Conservation (phyloP, 2,329 filamentous ascomycete species). For the Phaeosphaeriaceae sp. region DNA sequence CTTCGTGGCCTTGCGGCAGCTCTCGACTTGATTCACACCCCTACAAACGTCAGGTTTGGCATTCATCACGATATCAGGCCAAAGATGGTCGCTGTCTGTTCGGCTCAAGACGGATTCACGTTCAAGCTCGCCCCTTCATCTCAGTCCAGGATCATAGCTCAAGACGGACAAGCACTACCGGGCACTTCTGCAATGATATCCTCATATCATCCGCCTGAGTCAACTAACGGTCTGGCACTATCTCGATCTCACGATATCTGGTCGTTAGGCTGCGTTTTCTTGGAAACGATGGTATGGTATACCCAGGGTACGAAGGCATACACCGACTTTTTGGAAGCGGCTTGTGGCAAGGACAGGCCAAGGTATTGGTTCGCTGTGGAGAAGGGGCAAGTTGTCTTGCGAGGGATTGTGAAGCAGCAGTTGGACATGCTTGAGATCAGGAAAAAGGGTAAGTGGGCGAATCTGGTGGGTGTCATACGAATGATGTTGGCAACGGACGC, state of each 20-base stretch:
- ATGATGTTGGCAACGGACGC: not conserved
- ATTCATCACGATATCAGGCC: constrained; percentile 52
- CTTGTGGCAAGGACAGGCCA: not conserved
- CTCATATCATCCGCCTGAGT: constrained; percentile 14
- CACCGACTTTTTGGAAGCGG: not conserved
- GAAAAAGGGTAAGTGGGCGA: not conserved
- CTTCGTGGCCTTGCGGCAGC: constrained; percentile 6
- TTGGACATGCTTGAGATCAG: not conserved
- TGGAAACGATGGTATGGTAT: constrained; percentile 32
- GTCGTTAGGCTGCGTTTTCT: constrained; percentile 41
- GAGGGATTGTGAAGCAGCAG: not conserved
- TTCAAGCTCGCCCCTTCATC: constrained; percentile 2
- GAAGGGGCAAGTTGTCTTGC: not conserved
- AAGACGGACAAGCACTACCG: constrained; percentile 3
- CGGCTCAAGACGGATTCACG: not conserved
- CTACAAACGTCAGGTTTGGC: constrained; percentile 4
- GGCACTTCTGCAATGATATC: not conserved
- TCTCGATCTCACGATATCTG: constrained; percentile 45
- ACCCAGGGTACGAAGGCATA: constrained; percentile 9
- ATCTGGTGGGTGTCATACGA: not conserved
- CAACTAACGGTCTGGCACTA: not conserved
- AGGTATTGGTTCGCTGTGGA: not conserved
- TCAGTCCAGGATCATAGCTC: not conserved
- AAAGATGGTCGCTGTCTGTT: constrained; percentile 50
- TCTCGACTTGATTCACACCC: constrained; percentile 14